Base-by-base conservation (phyloP, 1,139 yeast species). In the Saccharomyces hybrid region DNA sequence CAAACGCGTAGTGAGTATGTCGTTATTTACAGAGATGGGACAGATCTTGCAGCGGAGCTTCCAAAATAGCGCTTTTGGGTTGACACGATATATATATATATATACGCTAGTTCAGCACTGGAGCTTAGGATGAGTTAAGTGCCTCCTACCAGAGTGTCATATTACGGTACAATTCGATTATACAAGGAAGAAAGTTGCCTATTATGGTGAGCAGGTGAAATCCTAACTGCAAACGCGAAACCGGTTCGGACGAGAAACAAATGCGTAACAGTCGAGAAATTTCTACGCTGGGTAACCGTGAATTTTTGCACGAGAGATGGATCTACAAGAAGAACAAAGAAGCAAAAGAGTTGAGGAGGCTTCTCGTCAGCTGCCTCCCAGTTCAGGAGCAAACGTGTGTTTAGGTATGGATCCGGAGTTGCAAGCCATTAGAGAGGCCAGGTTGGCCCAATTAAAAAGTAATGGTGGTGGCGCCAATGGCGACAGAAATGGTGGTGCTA, bases 361-460 rank as follows among this genome's bases (percentile, higher is more conserved):
- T 8, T 44, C n/a, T 46, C n/a, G 46, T 26, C 11, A 2, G 24
- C 8, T 38, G 44, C 3, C 2, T 38, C 11, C 5, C n/a, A 16
- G 5, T 11, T 24, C 31, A 7, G 48, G 48, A 26, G 48, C 16
- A 21, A 24, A n/a, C 5, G 34, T 51, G 47, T 48, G 14, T 3
- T 21, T 27, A 19, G 49, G 11, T 3, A 68, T 68, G 72, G 97
- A 90, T 71, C 74, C 86, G 31, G 98, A 91, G 70, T 74, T 91
- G 57, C 83, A 85, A 62, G 97, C 97, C 24, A 87, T 91, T 59
- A 79, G 97, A 64, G 87, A 88, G 52, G 97, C 97, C 12, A 80
- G 97, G 61, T 72, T 91, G 61, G 84, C 87, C 12, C 96, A 90
- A 70, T 76, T 91, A 60, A 95, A 88, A 65, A 78, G 78, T 59